phyloP scores from a whole-genome alignment of 352 stramenopile genomes.

The Phytopythium chamaehyphon region DNA sequence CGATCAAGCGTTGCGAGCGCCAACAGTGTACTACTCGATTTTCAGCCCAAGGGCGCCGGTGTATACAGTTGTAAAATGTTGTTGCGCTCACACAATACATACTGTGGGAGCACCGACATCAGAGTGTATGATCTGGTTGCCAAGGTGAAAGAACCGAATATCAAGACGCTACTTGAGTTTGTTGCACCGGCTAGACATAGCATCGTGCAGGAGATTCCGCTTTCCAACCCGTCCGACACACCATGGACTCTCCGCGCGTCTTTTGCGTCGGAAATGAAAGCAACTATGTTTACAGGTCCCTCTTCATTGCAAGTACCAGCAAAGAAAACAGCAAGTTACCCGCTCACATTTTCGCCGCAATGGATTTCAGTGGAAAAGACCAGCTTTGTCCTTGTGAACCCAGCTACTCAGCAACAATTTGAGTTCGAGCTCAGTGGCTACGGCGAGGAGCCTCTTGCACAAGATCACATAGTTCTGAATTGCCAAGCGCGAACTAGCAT shows the following conservation, averaged over 20 bases:
- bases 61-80: constrained; percentile 70
- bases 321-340: constrained; percentile 67
- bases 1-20: constrained; percentile 26
- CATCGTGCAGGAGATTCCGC: constrained; percentile 89
- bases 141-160: constrained; percentile 82
- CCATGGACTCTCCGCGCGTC: constrained; percentile 77
- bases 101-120: constrained; percentile 68
- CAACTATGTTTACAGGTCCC: constrained; percentile 67
- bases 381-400: constrained; percentile 78
- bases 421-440: constrained; percentile 86
- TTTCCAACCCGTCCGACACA: constrained; percentile 86
- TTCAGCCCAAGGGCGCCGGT: constrained; percentile 68
- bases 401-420: constrained; percentile 80
- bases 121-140: constrained; percentile 81
- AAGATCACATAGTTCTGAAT: constrained; percentile 80
- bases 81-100: constrained; percentile 48
- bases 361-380: constrained; percentile 76
- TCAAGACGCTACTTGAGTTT: constrained; percentile 89
- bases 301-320: constrained; percentile 60
- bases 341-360: constrained; percentile 76
- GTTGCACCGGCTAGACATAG: constrained; percentile 79
- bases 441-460: constrained; percentile 87
- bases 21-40: constrained; percentile 64
- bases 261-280: constrained; percentile 25
- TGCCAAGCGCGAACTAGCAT: constrained; percentile 88